Evolutionary conservation across 192 early-diverging fungal genomes (phyloP), one percentile per base, ranked within the genome.

Genomic region (Dimargaris xerosporica): DNA sequence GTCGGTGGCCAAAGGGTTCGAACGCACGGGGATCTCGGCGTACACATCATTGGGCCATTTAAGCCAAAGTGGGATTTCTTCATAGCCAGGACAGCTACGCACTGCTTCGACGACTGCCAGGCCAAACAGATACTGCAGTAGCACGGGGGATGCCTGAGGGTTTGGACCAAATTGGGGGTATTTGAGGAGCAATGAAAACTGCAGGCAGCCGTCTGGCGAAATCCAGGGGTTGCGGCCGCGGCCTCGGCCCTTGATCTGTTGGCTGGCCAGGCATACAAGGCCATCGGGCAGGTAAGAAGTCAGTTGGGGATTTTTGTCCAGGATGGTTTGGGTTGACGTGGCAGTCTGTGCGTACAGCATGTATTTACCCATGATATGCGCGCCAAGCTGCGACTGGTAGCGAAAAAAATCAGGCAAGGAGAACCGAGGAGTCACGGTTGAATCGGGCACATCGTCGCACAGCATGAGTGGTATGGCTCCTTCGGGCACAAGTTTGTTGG

Each of bases 31-130:
- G 47, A 78, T 65, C 65, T 81, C 69, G 0, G 79, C 88, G 71
- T 99, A 99, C 23, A 99, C 79, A 66, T 99, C 96, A 66, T 99
- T 99, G 48, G 96, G 96, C 96, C 96, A 99, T 72, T 99, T 99
- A 51, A 99, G 70, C 39, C 81, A 79, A 61, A 99, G 67, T 0
- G 91, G 89, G 16, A 96, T 64, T 19, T 84, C 69, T 65, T 87
- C 88, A 68, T 90, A 91, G 7, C 88, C 91, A 2, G 76, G 75
- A 61, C 74, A 68, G 0, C 73, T 54, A 39, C 81, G 73, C 23
- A 96, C 72, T 10, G 87, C 84, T 66, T 90, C 85, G 6, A 91
- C 87, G 9, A 91, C 77, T 5, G 96, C 86, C 28, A 98, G 64
- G 5, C 85, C 86, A 45, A 87, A 79, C n/a, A 99, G 64, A 67